Base-by-base conservation (phyloP, 202 grass and related monocot genomes). In the Carex sylvatica region DNA sequence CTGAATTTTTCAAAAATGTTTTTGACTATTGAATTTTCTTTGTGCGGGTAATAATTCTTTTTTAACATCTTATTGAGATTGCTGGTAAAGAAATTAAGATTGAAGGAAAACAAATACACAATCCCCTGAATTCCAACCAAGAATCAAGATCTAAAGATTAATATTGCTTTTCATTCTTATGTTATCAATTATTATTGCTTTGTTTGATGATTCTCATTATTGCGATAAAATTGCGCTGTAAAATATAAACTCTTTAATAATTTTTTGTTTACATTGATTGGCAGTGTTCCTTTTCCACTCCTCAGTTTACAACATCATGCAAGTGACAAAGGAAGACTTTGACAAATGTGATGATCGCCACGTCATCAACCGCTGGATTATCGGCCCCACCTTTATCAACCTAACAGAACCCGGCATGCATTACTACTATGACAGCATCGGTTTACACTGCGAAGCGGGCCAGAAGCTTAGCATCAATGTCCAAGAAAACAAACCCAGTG, bases 251-350 rank as follows among this genome's bases (percentile, higher is more conserved):
- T n/a, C 24, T 24, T 13, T 19, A 38, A 13, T 28, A 13, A 6
- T 65, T 79, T 77, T 30, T 26, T 28, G 10, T 23, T 54, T 56
- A 58, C 13, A 76, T 69, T 47, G 64, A 36, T 31, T 26, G 65
- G 80, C 85, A 97, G 94, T 98, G 89, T 98, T 98, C 61, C 47
- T 93, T 33, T 98, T 86, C 87, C 85, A 85, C 46, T 93, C 86
- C 52, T 88, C 82, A 24, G 82, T 90, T 83, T 85, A 98, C 69
- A 93, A 95, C 85, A 91, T 98, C 85, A 80, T 95, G 61, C 87
- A 95, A 91, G 90, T 93, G 65, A 87, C 80, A 15, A 81, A 83
- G 88, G 92, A 83, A 75, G 87, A 91, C 47, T 93, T 95, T 72
- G 83, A 87, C 30, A 55, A 1, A 6, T 98, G 95, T 77, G 87